Evolutionary conservation across 257 asterid species (phyloP).

Genomic region (Solanum ossicruentum): DNA sequence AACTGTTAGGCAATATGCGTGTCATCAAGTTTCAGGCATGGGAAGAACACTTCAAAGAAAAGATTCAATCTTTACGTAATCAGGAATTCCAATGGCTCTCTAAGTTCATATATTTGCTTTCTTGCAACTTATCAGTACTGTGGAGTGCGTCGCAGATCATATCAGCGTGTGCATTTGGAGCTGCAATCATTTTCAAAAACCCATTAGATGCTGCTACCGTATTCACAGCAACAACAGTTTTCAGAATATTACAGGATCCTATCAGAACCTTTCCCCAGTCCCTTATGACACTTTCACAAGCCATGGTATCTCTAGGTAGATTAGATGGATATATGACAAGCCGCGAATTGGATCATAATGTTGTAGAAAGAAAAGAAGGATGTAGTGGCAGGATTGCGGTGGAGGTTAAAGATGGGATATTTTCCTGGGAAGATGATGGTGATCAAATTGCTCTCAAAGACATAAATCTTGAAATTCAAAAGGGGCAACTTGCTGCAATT

Average conservation of each 20-base stretch:
- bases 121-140: slow-evolving; percentile 23
- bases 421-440: slow-evolving; percentile 60
- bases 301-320: slow-evolving; percentile 46
- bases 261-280: slow-evolving; percentile 49
- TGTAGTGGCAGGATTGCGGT: slow-evolving; percentile 22
- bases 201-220: slow-evolving; percentile 40
- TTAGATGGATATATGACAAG: slow-evolving; percentile 42
- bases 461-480: slow-evolving; percentile 33
- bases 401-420: slow-evolving; percentile 37
- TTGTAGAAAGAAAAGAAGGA: slow-evolving; percentile 34
- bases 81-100: slow-evolving; percentile 42
- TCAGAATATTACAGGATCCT: slow-evolving; percentile 62
- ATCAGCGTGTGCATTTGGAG: slow-evolving; percentile 34
- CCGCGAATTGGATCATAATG: slow-evolving; percentile 25
- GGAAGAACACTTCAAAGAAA: slow-evolving; percentile 53
- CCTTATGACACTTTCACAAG: slow-evolving; percentile 43
- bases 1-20: slow-evolving; percentile 44
- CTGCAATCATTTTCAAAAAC: slow-evolving; percentile 16
- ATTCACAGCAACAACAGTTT: slow-evolving; percentile 48
- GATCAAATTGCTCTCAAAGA: slow-evolving; percentile 17
- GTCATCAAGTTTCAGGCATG: slow-evolving; percentile 77
- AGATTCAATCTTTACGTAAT: slow-evolving; percentile 27
- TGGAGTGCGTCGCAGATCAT: slow-evolving; percentile 40
- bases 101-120: slow-evolving; percentile 27
- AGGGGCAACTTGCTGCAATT: slow-evolving; percentile 71